Conservation (phyloP, 139 green algal species). For the Chlamydomonas incerta region DNA sequence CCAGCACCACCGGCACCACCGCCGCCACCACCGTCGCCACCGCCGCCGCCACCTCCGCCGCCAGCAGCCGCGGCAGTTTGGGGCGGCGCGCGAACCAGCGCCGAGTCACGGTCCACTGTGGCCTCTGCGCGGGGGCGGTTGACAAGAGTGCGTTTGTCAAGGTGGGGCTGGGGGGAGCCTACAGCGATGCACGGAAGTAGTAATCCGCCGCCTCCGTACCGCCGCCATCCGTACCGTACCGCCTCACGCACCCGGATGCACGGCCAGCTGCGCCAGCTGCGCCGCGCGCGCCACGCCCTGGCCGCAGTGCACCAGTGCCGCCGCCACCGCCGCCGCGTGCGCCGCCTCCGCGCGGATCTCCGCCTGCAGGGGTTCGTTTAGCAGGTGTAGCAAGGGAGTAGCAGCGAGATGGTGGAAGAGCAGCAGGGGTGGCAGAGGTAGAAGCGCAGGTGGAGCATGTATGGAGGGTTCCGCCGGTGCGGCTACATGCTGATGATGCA, state of each 20-base stretch:
- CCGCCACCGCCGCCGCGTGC: constrained; percentile 12
- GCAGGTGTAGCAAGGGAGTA: too few relatives aligned
- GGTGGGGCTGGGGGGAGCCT: too few relatives aligned
- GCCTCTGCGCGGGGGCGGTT: neutral
- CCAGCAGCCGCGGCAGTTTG: neutral
- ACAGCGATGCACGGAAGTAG: too few relatives aligned
- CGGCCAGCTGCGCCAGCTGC: constrained; percentile 28
- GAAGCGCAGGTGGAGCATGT: too few relatives aligned
- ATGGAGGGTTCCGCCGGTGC: too few relatives aligned
- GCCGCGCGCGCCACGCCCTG: constrained; percentile 38
- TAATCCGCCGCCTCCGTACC: neutral
- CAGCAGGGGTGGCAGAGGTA: too few relatives aligned
- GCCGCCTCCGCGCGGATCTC: neutral
- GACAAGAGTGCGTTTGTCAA: too few relatives aligned
- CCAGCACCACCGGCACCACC: too few relatives aligned
- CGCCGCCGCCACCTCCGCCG: neutral
- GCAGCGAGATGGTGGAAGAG: too few relatives aligned
- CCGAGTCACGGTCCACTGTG: constrained; percentile 23
- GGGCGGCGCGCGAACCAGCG: neutral
- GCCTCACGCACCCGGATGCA: constrained; percentile 8
- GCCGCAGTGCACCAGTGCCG: constrained; percentile 45
- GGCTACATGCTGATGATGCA: too few relatives aligned
- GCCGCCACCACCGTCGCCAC: neutral
- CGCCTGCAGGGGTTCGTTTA: too few relatives aligned
- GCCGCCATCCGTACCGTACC: neutral